Base-by-base conservation (phyloP, 75 land plant species). In the Picea sitchensis region DNA sequence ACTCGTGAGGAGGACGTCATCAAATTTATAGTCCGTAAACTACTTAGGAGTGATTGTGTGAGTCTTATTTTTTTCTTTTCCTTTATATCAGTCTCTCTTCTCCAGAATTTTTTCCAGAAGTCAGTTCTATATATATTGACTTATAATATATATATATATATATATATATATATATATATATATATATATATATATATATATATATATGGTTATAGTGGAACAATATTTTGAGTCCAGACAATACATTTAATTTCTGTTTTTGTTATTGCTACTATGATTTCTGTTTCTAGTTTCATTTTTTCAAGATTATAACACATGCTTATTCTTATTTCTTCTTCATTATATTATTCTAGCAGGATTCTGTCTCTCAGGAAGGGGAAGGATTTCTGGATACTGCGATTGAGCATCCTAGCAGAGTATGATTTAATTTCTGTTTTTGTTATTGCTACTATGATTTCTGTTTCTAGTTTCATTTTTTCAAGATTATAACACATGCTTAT, bases 1-100 rank as follows among this genome's bases (percentile, higher is more conserved):
- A 21, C 80, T 54, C 84, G 77, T 14, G 89, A 83, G 68, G 75
- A 80, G 41, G 90, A 84, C 41, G 81, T 94, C 44, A 80, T 78
- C 18, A 14, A 68, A 30, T 91, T 79, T 78, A 81, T 94, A 60
- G 56, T 77, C 56, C 72, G 87, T 20, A 84, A 86, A 18, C 60
- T 93, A 13, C 81, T 93, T 59, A 32, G 59, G 56, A 58, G 85
- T 21, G 41, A 26, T 23, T 61, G 76, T 79, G 86, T 91, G 78
- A 85, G 84, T 20, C 14, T 63, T 65, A 14, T 64, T 59, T 26
- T 30, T 47, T 18, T 56, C 47, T 60, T 38, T 9, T 51, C 56
- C 11, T 8, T 51, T 51, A 47, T 7, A 51, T 9, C 56, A 9
- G 56, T 51, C 8, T 41, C 3, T 69, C 21, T 41, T 69, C 9